Percentiles rank a stretch among this genome's conserved stretches.
Evolutionary conservation across 306 rosid genomes (phyloP).

Genomic region (Acacia melanoxylon): DNA sequence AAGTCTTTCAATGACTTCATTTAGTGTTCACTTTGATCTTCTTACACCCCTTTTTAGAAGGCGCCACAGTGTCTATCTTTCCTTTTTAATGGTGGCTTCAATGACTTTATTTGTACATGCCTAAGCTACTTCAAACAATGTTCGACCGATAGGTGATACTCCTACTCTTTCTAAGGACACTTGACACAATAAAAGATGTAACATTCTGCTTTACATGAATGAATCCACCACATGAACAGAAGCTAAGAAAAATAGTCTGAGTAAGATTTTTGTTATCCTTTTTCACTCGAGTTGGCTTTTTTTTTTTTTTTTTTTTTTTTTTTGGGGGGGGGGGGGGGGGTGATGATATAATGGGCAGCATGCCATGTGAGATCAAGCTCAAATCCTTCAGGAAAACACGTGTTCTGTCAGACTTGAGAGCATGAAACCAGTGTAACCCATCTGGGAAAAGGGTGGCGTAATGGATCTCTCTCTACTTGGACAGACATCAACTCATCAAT

Average conservation of each 20-base stretch:
- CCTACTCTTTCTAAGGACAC: neutral
- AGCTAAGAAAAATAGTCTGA: neutral
- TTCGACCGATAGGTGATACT: too few relatives aligned
- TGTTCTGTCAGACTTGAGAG: conserved; percentile 2
- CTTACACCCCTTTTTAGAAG: too few relatives aligned
- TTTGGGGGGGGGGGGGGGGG: neutral
- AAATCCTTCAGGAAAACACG: neutral
- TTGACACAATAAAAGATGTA: neutral
- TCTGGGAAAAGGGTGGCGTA: neutral
- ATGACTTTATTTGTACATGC: too few relatives aligned
- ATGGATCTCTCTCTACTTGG: neutral
- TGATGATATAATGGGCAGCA: neutral
- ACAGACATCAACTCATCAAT: neutral
- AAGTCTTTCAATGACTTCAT: too few relatives aligned
- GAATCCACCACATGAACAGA: neutral
- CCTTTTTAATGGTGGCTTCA: too few relatives aligned
- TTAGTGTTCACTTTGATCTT: too few relatives aligned
- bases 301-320: too few relatives aligned
- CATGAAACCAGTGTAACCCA: neutral
- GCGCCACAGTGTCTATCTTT: too few relatives aligned
- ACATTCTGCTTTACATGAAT: neutral
- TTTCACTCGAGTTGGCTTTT: neutral
- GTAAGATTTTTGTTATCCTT: neutral
- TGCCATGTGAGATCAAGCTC: conserved; percentile 16
- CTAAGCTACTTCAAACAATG: too few relatives aligned